Evolutionary conservation across 805 yeast species (phyloP), one percentile per base, ranked within the genome.

Genomic region (Candida khao-thaluensis): DNA sequence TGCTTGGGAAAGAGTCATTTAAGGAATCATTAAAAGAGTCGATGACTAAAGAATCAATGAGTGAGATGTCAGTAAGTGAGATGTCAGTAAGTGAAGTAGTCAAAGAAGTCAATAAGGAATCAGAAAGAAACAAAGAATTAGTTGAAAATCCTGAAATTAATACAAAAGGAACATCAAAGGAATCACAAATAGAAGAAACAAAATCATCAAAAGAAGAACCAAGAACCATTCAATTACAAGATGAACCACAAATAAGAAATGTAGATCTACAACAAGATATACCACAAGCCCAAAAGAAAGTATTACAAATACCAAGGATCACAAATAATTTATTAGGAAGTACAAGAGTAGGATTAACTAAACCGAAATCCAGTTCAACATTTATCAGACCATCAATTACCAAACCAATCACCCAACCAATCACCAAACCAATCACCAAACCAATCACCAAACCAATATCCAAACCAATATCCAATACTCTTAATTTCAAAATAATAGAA

Each of bases 261-360:
- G 17, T 6, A 7, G 7, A n/a, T 4, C 30, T 12, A 9, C 5
- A 30, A 17, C 26, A 17, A 30, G 9, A 7, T 7, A 21, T 12
- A 30, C 14, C 5, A n/a, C n/a, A n/a, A n/a, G n/a, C n/a, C n/a
- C n/a, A n/a, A n/a, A n/a, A n/a, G n/a, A n/a, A n/a, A n/a, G n/a
- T n/a, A n/a, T n/a, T n/a, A n/a, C n/a, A n/a, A n/a, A n/a, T n/a
- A n/a, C 25, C 26, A 12, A 22, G 25, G 7, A 30, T 22, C 7
- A 30, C 14, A 12, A 17, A 16, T 16, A 24, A 23, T 15, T 7
- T 25, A 4, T 11, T 17, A 26, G 37, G 37, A 7, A 35, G 37
- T 17, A 35, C 37, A 26, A 35, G 37, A 35, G 37, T 26, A 5
- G 37, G 37, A 18, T 17, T 35, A 21, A 14, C 30, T 18, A 23